phyloP scores from a whole-genome alignment of 2,329 filamentous ascomycete genomes.

The Trichoderma pleuroti region DNA sequence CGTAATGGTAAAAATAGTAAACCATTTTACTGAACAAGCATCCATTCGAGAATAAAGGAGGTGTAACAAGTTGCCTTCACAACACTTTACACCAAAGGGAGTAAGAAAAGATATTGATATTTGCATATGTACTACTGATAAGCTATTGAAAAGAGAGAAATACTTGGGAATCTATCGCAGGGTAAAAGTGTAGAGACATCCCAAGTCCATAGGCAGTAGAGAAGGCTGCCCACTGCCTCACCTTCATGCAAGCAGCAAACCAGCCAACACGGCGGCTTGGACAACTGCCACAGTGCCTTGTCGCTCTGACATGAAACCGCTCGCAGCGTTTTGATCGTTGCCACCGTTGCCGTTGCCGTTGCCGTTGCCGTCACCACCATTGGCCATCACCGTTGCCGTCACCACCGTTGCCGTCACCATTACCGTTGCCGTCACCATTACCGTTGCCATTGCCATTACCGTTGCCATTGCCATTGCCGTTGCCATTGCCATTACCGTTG shows the following conservation, averaged over 20 bases:
- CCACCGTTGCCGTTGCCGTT: background rate
- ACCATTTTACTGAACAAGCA: background rate
- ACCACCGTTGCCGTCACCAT: conserved; percentile 13
- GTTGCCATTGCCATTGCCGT: background rate
- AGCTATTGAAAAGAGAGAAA: background rate
- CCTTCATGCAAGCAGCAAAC: conserved; percentile 30
- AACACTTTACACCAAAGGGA: background rate
- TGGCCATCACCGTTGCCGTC: background rate
- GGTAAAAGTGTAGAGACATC: background rate
- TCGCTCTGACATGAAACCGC: conserved; percentile 23
- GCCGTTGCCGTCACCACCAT: conserved; percentile 7
- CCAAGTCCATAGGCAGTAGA: background rate
- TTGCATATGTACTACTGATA: background rate
- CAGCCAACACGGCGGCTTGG: conserved; percentile 29
- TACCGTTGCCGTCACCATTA: background rate
- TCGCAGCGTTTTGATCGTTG: conserved; percentile 13
- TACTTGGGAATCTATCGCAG: background rate
- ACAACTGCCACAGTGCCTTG: conserved; percentile 26
- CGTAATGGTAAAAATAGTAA: background rate
- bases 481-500: background rate
- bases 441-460: background rate
- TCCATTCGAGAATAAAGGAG: background rate
- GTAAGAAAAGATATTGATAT: background rate
- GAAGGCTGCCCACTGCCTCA: background rate
- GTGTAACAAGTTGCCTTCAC: background rate